Conservation (phyloP, 805 yeast genomes). For the Lipomyces oligophaga region DNA sequence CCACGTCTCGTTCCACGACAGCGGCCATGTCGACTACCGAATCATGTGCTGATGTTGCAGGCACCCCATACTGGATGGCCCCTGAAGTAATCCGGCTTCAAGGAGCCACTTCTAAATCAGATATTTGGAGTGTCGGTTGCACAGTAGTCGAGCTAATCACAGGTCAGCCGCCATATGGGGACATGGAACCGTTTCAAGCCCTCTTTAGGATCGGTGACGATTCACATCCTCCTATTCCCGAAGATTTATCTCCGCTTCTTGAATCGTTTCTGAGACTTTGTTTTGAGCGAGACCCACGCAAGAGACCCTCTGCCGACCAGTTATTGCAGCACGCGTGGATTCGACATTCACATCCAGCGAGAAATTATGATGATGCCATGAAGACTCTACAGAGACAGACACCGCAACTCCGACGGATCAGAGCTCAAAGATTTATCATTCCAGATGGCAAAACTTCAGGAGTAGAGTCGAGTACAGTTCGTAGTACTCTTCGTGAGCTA, state of each 20-base stretch:
- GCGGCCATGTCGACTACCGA: constrained; percentile 21
- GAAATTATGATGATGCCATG: constrained; percentile 7
- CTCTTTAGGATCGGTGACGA: constrained; percentile 79
- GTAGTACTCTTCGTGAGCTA: neutral
- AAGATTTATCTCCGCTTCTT: constrained; percentile 40
- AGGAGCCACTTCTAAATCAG: constrained; percentile 84
- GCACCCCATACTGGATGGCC: constrained; percentile 99
- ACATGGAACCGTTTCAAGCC: constrained; percentile 71
- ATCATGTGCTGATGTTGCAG: constrained; percentile 43
- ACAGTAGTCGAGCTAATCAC: constrained; percentile 83
- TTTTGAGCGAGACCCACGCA: constrained; percentile 63
- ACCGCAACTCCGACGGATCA: neutral
- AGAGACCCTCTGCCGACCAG: constrained; percentile 53
- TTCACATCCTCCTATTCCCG: constrained; percentile 66
- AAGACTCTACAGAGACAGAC: neutral
- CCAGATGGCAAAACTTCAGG: no score
- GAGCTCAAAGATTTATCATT: neutral
- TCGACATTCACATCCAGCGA: constrained; percentile 1
- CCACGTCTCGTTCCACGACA: constrained; percentile 42
- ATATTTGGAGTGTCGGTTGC: constrained; percentile 79
- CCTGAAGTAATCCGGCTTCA: constrained; percentile 86
- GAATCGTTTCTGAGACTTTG: constrained; percentile 63
- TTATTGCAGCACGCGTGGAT: constrained; percentile 49
- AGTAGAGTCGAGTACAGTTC: no score
- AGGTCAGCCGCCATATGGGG: constrained; percentile 76